phyloP scores from a whole-genome alignment of 169 alveolate genomes.

The Condylostoma magnum region DNA sequence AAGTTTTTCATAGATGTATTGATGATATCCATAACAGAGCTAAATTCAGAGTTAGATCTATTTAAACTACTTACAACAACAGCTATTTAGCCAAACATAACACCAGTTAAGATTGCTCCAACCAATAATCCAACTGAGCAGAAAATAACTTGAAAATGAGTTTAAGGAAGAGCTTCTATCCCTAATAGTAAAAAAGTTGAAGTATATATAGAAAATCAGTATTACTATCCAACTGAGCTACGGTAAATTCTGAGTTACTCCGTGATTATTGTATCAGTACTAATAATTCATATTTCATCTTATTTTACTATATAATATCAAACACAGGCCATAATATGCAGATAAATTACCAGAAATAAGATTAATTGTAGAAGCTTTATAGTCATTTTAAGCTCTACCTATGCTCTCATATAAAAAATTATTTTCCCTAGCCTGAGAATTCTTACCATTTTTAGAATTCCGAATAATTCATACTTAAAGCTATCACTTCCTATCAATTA shows the following conservation, averaged over 20 bases:
- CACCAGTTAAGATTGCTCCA: conserved; percentile 18
- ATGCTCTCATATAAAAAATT: not conserved
- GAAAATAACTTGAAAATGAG: not conserved
- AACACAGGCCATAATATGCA: conserved; percentile 20
- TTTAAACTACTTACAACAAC: conserved; percentile 2
- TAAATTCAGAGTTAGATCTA: not conserved
- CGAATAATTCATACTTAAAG: not conserved
- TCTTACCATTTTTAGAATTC: not conserved
- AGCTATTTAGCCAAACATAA: conserved; percentile 4
- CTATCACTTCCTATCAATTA: not conserved
- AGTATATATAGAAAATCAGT: conserved; percentile 2
- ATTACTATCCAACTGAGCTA: not conserved
- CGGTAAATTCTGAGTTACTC: not conserved
- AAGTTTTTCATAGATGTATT: conserved; percentile 9
- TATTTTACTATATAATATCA: not conserved
- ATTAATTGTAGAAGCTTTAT: not conserved
- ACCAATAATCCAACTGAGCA: not conserved
- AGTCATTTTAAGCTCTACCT: not conserved
- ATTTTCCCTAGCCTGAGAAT: not conserved
- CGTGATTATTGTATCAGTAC: not conserved
- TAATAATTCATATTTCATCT: not conserved
- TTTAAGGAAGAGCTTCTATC: not conserved
- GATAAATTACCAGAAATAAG: not conserved
- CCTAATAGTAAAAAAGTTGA: not conserved
- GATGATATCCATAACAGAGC: not conserved